Evolutionary conservation across 139 green algal genomes (phyloP).

Genomic region (Astrephomene gubernaculifera): DNA sequence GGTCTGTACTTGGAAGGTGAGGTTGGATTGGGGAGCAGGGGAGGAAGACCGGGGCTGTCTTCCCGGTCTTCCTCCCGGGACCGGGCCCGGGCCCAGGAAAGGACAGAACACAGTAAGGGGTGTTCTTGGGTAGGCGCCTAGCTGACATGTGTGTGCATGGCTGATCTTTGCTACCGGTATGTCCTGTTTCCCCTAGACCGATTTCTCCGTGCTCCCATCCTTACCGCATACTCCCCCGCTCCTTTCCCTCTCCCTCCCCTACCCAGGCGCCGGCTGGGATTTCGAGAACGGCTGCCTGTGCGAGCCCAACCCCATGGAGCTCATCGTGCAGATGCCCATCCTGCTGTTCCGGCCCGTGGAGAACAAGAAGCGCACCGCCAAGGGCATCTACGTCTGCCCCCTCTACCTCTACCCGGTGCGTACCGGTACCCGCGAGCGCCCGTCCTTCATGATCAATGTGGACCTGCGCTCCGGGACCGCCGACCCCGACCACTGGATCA

Average conservation of each 20-base stretch:
- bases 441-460: slow-evolving; percentile 85
- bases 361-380: slow-evolving; percentile 81
- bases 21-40: neutral
- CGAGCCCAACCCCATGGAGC: slow-evolving; percentile 91
- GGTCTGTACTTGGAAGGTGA: slow-evolving; percentile 86
- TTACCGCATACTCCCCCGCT: neutral
- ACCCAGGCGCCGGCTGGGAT: slow-evolving; percentile 82
- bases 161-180: no score
- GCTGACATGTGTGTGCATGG: neutral
- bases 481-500: slow-evolving; percentile 86
- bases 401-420: slow-evolving; percentile 88
- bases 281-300: slow-evolving; percentile 82
- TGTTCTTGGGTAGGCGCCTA: no score
- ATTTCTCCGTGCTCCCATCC: no score
- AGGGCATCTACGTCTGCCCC: slow-evolving; percentile 82
- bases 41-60: no score
- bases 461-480: slow-evolving; percentile 79
- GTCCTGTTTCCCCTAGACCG: no score
- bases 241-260: no score
- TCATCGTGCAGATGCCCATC: slow-evolving; percentile 92
- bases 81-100: neutral
- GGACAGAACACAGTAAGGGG: neutral
- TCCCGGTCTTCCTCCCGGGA: no score
- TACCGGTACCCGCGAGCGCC: slow-evolving; percentile 84
- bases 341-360: slow-evolving; percentile 89